These are phyloP conservation scores for Phylloporus arenicola DNA, from an alignment of 768 basidiomycete species.

Conservation along the genomic window DNA sequence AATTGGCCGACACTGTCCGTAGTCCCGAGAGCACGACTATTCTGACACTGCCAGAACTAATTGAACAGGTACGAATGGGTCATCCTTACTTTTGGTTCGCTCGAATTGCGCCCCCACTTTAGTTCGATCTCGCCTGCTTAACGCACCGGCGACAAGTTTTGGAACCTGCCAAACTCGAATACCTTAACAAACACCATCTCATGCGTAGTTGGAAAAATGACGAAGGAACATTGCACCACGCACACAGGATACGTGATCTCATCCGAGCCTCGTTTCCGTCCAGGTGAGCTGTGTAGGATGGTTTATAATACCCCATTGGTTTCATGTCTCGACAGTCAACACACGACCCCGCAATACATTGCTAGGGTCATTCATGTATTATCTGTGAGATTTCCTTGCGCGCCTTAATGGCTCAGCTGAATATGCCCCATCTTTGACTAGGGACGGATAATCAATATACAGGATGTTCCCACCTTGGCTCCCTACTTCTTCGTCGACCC, in stretches of 20 bases:
- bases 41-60: conserved; percentile 58
- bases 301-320: neutral
- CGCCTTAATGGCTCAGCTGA: neutral
- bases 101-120: neutral
- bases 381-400: conserved; percentile 37
- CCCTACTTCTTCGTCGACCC: conserved; percentile 80
- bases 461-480: conserved; percentile 62
- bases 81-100: neutral
- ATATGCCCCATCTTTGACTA: conserved; percentile 21
- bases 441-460: conserved; percentile 66
- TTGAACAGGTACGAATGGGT: conserved; percentile 46
- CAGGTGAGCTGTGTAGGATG: conserved; percentile 36
- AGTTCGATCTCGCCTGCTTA: conserved; percentile 75
- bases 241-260: conserved; percentile 46
- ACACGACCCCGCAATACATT: conserved; percentile 54
- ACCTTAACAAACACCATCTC: conserved; percentile 85
- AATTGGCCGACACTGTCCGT: conserved; percentile 24
- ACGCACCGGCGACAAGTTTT: conserved; percentile 84
- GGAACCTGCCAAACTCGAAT: conserved; percentile 74
- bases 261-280: conserved; percentile 55
- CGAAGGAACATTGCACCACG: conserved; percentile 48
- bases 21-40: conserved; percentile 64
- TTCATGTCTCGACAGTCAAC: conserved; percentile 30
- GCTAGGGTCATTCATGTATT: conserved; percentile 56
- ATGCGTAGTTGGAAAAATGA: conserved; percentile 47